phyloP scores from a whole-genome alignment of 163 green algal species.

The Volvox carteri region DNA sequence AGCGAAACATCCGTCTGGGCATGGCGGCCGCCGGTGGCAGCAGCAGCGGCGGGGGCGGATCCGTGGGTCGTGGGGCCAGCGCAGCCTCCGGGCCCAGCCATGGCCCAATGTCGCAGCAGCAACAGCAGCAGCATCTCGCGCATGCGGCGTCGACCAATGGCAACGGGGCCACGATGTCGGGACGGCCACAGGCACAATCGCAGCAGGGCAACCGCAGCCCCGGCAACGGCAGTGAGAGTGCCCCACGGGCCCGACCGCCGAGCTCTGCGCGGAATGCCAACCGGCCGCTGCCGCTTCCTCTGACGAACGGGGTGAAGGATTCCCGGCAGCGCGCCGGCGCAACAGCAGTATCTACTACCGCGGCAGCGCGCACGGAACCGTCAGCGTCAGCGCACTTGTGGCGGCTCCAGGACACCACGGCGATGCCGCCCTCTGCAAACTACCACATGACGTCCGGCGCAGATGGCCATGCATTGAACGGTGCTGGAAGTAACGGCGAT shows the following conservation, averaged over 20 bases:
- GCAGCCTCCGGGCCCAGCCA: not conserved
- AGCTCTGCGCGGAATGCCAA: not conserved
- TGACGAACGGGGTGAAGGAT: not conserved
- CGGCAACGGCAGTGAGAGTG: not conserved
- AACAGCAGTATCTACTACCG: not conserved
- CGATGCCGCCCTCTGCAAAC: not conserved
- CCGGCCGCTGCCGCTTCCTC: not conserved
- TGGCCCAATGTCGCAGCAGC: not conserved
- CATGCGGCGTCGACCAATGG: not conserved
- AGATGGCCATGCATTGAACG: not conserved
- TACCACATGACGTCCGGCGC: not conserved
- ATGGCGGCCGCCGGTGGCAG: slow-evolving; percentile 19
- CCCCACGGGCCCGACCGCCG: not conserved
- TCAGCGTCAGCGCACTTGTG: not conserved
- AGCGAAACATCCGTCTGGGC: slow-evolving; percentile 49
- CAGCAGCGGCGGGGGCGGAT: not conserved
- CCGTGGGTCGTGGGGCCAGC: not conserved
- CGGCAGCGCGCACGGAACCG: not conserved
- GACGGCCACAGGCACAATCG: not conserved
- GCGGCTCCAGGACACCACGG: not conserved
- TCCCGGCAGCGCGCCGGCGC: not conserved
- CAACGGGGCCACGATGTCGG: not conserved
- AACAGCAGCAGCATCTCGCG: not conserved
- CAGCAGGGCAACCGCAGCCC: not conserved
- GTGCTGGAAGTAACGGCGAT: not conserved